Percentiles rank a stretch among this genome's conserved stretches.
Evolutionary conservation across 768 basidiomycete genomes (phyloP).

Genomic region (Hericium alpestre): DNA sequence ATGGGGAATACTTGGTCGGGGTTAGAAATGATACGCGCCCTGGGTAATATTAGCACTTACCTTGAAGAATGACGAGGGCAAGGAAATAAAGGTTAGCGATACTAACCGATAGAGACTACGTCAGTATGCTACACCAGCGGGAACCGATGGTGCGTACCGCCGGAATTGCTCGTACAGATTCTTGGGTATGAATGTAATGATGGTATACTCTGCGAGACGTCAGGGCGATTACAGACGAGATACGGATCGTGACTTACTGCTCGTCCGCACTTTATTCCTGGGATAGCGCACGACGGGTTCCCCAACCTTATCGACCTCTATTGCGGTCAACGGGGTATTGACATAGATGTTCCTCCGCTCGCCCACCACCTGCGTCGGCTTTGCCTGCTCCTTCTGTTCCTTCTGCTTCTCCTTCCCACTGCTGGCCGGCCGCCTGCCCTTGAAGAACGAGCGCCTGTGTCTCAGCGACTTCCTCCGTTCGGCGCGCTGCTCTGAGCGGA

Average conservation of each 20-base stretch:
- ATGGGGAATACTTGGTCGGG: conserved; percentile 62
- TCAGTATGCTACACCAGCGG: background rate
- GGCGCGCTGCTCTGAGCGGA: conserved; percentile 64
- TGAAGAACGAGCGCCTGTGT: conserved; percentile 49
- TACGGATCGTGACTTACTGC: conserved; percentile 47
- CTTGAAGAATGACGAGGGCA: conserved; percentile 67
- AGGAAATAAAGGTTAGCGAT: conserved; percentile 93
- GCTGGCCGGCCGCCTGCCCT: conserved; percentile 24
- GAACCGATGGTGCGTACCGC: conserved; percentile 37
- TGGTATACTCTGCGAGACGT: conserved; percentile 62
- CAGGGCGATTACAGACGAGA: conserved; percentile 1
- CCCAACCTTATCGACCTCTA: conserved; percentile 60
- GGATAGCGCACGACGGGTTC: conserved; percentile 73
- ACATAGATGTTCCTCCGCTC: conserved; percentile 69
- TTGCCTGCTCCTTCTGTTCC: conserved; percentile 28
- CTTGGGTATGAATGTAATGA: conserved; percentile 85
- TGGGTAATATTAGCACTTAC: conserved; percentile 25
- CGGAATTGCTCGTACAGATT: conserved; percentile 93
- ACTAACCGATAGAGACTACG: conserved; percentile 23
- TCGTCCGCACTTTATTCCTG: conserved; percentile 89
- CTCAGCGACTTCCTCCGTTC: conserved; percentile 41
- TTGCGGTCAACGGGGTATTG: conserved; percentile 54
- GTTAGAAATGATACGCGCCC: conserved; percentile 1
- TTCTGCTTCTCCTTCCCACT: conserved; percentile 27
- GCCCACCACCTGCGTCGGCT: conserved; percentile 29